These are phyloP conservation scores for Fusarium sp. DNA, from an alignment of 2,329 filamentous ascomycete species.

Conservation along the genomic window DNA sequence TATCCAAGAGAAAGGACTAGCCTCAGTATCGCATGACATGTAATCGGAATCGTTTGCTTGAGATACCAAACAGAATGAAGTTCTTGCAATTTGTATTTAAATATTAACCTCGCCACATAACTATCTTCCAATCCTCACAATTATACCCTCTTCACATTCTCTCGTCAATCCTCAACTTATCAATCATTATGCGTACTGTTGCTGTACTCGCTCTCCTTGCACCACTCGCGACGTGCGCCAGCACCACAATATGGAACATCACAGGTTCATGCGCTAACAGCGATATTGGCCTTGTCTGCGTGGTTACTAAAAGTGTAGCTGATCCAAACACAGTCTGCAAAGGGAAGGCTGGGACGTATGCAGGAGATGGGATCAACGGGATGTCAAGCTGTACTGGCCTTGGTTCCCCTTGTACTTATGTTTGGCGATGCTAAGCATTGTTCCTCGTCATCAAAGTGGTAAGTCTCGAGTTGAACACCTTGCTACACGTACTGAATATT, in stretches of 20 bases:
- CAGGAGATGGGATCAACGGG: not conserved
- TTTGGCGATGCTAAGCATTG: not conserved
- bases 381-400: not conserved
- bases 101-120: no score
- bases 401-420: not conserved
- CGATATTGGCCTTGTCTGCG: not conserved
- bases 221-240: not conserved
- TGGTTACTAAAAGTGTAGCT: not conserved
- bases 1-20: no score
- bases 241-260: not conserved
- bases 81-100: not conserved
- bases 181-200: not conserved
- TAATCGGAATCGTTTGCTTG: no score
- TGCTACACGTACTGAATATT: not conserved
- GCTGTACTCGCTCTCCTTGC: not conserved
- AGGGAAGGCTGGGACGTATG: not conserved
- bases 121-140: accelerated
- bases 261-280: not conserved
- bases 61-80: accelerated
- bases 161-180: no score
- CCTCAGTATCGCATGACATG: not conserved
- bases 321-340: not conserved
- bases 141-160: not conserved
- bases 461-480: accelerated
- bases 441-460: not conserved